phyloP scores from a whole-genome alignment of 163 green algal genomes.

The Chlamydomonas reinhardtii region DNA sequence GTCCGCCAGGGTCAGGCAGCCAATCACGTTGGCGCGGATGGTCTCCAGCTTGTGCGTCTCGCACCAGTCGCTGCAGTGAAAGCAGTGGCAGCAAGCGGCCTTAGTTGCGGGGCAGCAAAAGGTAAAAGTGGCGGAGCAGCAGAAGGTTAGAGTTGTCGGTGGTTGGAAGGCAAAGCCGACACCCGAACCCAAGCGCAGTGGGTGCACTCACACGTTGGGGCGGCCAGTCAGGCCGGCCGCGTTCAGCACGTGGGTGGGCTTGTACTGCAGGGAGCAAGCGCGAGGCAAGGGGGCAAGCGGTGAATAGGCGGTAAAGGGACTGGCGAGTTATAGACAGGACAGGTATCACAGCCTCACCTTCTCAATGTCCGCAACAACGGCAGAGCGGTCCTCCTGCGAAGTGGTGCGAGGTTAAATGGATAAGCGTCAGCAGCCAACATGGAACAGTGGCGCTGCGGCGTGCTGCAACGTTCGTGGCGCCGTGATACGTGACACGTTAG shows the following conservation, averaged over 20 bases:
- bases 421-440: not conserved
- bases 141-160: no score
- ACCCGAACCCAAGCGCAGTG: no score
- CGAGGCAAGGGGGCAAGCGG: not conserved
- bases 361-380: conserved; percentile 90
- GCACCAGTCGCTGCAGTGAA: conserved; percentile 89
- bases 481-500: no score
- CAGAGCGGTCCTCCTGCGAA: conserved; percentile 84
- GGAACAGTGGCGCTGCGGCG: no score
- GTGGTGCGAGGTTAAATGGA: not conserved
- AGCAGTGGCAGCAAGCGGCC: not conserved
- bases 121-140: not conserved
- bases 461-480: no score
- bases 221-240: conserved; percentile 96
- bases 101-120: not conserved
- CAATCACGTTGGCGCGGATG: conserved; percentile 96
- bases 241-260: conserved; percentile 97
- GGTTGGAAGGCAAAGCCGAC: no score
- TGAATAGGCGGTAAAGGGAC: no score
- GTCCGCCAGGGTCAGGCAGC: conserved; percentile 94
- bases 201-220: conserved; percentile 91
- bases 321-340: not conserved
- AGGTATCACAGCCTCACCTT: conserved; percentile 66
- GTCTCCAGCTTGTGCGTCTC: conserved; percentile 97
- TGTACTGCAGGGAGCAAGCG: conserved; percentile 74